Base-by-base conservation (phyloP, 2,329 filamentous ascomycete species). In the Alternaria sp. region DNA sequence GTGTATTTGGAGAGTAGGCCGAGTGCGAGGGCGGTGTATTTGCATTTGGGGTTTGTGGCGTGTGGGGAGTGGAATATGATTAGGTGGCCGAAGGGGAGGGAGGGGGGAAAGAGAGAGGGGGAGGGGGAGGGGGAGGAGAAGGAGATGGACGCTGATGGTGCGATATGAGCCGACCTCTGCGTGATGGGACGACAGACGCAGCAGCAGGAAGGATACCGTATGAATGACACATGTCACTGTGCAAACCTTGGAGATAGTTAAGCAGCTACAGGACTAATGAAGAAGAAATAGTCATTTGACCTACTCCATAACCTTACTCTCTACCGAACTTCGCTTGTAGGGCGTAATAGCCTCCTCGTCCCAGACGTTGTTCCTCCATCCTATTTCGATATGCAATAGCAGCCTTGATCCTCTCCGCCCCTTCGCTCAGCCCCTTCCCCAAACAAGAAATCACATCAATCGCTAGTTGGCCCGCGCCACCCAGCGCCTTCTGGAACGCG, bases 1-100 rank as follows among this genome's bases (percentile, higher is more conserved):
- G 56, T 77, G 68, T 79, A 73, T 71, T 14, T 79, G 30, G 75
- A 78, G 71, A 68, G 62, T 50, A 61, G 61, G 28, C 68, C 68
- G 2, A 68, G 64, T 37, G 75, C 71, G 9, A 68, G 69, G 47
- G 64, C 61, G 2, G 70, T 78, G n/a, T 79, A 78, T 60, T 63
- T 74, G 69, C 71, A 74, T 57, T 44, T 58, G 8, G 76, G 77
- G 8, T 79, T 78, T 68, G 71, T 71, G 49, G 65, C 65, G 14
- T 43, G 57, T 15, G 73, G 67, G 2, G 57, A 63, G 11, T 21
- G 30, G 18, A 74, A 68, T 15, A 61, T 76, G 21, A 2, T 76
- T 4, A 66, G 28, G 43, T 60, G 61, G 6, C 41, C 56, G 46
- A 63, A 66, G 33, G 49, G 26, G 3, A 59, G 49, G 7, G 60